A percentile compares a stretch with the other conserved stretches of the same genome.
Evolutionary conservation across 345 rosid genomes (phyloP).

Genomic region (Streptanthus diversifolius): DNA sequence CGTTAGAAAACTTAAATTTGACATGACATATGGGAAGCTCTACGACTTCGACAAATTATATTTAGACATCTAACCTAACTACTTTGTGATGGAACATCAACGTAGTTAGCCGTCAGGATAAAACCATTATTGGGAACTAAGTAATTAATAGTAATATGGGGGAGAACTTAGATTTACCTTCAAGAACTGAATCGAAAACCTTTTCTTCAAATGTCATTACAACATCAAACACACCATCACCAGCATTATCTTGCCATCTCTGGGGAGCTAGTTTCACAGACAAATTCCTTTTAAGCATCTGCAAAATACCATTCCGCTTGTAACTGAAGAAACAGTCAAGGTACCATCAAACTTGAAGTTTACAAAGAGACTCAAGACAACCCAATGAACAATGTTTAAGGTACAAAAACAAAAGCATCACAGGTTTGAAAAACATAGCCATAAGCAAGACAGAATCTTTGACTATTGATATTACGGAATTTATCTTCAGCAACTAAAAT

Average conservation of each 20-base stretch:
- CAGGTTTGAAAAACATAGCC: background rate
- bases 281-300: constrained; percentile 87
- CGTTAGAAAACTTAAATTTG: background rate
- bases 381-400: background rate
- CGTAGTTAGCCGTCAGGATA: background rate
- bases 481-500: too few species aligned
- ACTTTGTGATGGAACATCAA: background rate
- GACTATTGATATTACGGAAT: too few species aligned
- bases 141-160: background rate
- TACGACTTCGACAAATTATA: background rate
- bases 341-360: constrained; percentile 4
- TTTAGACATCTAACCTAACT: background rate
- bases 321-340: constrained; percentile 46
- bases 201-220: constrained; percentile 87
- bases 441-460: background rate
- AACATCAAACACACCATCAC: constrained; percentile 78
- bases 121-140: background rate
- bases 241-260: constrained; percentile 93
- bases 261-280: constrained; percentile 83
- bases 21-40: background rate
- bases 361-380: background rate
- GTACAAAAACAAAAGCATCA: background rate
- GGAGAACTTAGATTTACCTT: constrained; percentile 44
- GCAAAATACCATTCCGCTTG: constrained; percentile 91
- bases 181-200: constrained; percentile 84